phyloP scores from a whole-genome alignment of 2,329 filamentous ascomycete genomes.

The Cytospora piceicola region DNA sequence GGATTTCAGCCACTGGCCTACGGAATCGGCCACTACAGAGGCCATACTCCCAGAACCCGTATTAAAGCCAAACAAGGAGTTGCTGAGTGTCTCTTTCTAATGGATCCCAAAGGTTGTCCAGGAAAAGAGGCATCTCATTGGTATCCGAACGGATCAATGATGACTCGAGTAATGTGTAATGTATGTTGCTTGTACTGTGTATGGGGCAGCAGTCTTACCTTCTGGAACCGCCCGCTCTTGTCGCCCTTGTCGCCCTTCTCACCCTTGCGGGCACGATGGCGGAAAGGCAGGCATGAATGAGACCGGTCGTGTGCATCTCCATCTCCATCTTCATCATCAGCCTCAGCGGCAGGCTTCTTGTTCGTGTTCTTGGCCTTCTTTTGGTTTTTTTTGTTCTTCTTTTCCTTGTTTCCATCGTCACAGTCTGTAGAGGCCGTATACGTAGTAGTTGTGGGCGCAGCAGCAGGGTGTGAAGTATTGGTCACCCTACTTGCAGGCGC shows the following conservation, averaged over 20 bases:
- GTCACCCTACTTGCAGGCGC: not conserved
- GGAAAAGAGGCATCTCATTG: constrained; percentile 4
- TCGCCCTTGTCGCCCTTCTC: constrained; percentile 10
- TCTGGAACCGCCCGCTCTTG: constrained; percentile 12
- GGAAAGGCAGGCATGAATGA: constrained; percentile 9
- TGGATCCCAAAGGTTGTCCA: not conserved
- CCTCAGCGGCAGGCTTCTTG: constrained; percentile 1
- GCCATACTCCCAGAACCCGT: not conserved
- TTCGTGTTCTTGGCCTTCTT: constrained; percentile 2
- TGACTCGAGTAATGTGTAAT: not conserved
- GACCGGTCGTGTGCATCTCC: constrained; percentile 1
- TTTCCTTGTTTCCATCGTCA: constrained; percentile 1
- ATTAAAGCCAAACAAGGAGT: not conserved
- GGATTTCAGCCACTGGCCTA: constrained; percentile 8
- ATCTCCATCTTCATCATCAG: constrained; percentile 1
- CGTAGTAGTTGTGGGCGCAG: constrained; percentile 4
- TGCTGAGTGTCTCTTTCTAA: constrained; percentile 9
- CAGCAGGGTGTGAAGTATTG: not conserved
- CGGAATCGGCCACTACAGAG: constrained; percentile 9
- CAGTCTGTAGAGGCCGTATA: not conserved
- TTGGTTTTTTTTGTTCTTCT: not conserved
- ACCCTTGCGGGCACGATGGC: constrained; percentile 12
- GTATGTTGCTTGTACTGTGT: constrained; percentile 6
- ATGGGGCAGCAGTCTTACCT: constrained; percentile 24
- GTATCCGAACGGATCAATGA: constrained; percentile 19